Evolutionary conservation across 1,139 yeast genomes (phyloP).

Genomic region (Yamadazyma trypodendri): DNA sequence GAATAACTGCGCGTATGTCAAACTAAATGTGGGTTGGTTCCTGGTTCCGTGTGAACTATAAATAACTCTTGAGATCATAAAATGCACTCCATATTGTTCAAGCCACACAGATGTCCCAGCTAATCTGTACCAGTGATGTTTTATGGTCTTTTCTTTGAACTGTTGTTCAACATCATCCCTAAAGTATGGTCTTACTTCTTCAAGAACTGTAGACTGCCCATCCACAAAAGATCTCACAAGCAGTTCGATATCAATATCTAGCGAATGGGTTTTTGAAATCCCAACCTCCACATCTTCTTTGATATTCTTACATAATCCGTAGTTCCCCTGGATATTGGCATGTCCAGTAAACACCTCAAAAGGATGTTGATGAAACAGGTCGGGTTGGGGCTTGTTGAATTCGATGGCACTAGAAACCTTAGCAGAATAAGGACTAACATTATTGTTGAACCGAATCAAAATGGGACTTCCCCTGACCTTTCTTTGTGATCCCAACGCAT

Average conservation of each 20-base stretch:
- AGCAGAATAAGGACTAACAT: not conserved
- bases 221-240: conserved; percentile 13
- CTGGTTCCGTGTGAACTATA: conserved; percentile 23
- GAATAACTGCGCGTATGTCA: conserved; percentile 27
- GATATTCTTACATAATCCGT: conserved; percentile 10
- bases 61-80: conserved; percentile 29
- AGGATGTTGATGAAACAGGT: conserved; percentile 10
- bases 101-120: conserved; percentile 37
- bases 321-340: conserved; percentile 10
- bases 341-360: conserved; percentile 11
- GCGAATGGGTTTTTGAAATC: conserved; percentile 10
- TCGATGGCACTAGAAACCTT: conserved; percentile 13
- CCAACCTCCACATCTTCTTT: conserved; percentile 11
- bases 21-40: conserved; percentile 24
- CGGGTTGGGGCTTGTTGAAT: conserved; percentile 4
- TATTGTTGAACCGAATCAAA: conserved; percentile 11
- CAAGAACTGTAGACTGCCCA: conserved; percentile 11
- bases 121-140: conserved; percentile 28
- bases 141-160: conserved; percentile 17
- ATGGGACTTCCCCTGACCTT: conserved; percentile 1
- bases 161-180: conserved; percentile 19
- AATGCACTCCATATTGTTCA: conserved; percentile 31
- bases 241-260: conserved; percentile 14
- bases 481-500: conserved; percentile 6
- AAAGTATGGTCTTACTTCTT: conserved; percentile 21